Evolutionary conservation across 2,329 filamentous ascomycete genomes (phyloP), one percentile per base, ranked within the genome.

Genomic region (Albophoma yamanashiensis): DNA sequence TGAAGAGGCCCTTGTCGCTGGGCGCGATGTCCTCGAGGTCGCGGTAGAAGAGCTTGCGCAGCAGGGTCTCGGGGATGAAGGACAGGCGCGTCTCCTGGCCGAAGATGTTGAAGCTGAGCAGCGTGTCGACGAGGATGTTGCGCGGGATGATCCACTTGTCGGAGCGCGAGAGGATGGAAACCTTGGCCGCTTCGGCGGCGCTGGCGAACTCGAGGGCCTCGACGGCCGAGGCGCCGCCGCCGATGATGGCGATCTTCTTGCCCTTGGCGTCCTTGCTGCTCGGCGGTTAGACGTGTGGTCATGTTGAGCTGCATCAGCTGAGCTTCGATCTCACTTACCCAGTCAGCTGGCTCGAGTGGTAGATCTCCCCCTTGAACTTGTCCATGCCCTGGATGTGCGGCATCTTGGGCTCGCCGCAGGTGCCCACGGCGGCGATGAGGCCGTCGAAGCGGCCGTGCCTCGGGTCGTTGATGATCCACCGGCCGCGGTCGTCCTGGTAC

Each of bases 101-200:
- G 62, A 92, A 86, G 58, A 94, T 82, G 71, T 95, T 95, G 67
- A 91, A 75, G 2, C 89, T 83, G 1, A 96, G 81, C 1, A 95
- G 77, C 1, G 83, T 78, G 69, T 95, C 87, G 57, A 94, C 79
- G 52, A 94, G 56, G 0, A 89, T 78, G 64, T 95, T 94, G 11
- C 91, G 82, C 0, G 91, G 91, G 58, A 93, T 92, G 63, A 94
- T 90, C 90, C 89, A 93, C 71, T 93, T 94, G 66, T 93, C 89
- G 17, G 85, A 89, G 27, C 91, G 82, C 0, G 90, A 85, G 12
- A 95, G 80, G 38, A 95, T 86, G 60, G 85, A 86, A 0, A 87
- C 86, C 67, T 90, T 85, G 9, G 78, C 76, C 0, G 89, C 90
- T 4, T 85, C 79, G 50, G 85, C 82, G 15, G 83, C 76, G 14